Base-by-base conservation (phyloP, 2,329 filamentous ascomycete genomes). In the Dactylellina cionopaga region DNA sequence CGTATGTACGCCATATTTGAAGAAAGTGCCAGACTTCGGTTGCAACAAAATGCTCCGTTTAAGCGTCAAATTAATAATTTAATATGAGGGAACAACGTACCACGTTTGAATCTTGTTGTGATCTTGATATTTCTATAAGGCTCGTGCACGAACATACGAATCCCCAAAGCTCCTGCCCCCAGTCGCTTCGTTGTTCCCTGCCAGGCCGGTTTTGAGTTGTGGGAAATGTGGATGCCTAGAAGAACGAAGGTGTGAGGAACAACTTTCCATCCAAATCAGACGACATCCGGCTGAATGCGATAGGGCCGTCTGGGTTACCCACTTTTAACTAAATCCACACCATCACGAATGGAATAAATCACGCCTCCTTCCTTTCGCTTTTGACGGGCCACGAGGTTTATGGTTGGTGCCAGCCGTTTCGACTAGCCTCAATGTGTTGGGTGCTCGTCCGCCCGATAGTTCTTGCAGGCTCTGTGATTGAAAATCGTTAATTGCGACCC, bases 211-310 rank as follows among this genome's bases (percentile, higher is more conserved):
- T n/a, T 65, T 65, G 68, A 39, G 68, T 72, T 64, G 56, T 71
- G 59, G 68, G 59, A 72, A 72, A 72, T 72, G 31, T 72, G 68
- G 68, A 72, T 72, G 68, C 68, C 68, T 72, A 72, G 59, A 65
- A 59, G 51, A 58, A 35, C 51, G 51, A 71, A 64, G 25, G 51
- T 63, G 65, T 49, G 47, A 39, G 47, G 22, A 22, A 52, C 17
- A 59, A 54, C 62, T 39, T 65, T 52, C 54, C 54, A 65, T 60
- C 59, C n/a, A 46, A 65, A 72, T 72, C 52, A 72, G 54, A 65
- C 59, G 44, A 72, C 68, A 65, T 65, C 68, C 68, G 68, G 68
- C 68, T 72, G 68, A 72, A 72, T 72, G 59, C 68, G 68, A 60
- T 65, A 72, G 68, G 54, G 59, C 52, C 43, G 52, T 49, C 58